Evolutionary conservation across 2,329 filamentous ascomycete genomes (phyloP).

Genomic region (Stemphylium lycopersici): DNA sequence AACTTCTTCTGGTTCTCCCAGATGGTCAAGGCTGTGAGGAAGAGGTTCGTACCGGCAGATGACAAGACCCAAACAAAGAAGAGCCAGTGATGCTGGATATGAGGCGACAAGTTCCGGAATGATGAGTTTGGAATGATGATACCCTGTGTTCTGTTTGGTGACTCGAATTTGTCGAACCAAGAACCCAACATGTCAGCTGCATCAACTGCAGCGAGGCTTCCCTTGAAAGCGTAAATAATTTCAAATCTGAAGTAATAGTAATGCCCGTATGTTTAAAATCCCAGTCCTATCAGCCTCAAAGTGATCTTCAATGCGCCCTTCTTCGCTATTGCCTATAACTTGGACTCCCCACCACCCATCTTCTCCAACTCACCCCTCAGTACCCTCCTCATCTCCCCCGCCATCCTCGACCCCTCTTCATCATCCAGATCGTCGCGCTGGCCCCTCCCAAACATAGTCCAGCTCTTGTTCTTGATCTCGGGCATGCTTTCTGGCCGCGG

Average conservation of each 20-base stretch:
- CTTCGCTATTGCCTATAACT: not conserved
- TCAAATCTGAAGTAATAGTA: not conserved
- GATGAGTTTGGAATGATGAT: conserved; percentile 1
- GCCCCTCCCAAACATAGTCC: conserved; percentile 83
- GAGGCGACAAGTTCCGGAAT: too few species aligned
- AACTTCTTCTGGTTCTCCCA: conserved; percentile 86
- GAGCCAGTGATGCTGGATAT: conserved; percentile 13
- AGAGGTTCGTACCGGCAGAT: conserved; percentile 66
- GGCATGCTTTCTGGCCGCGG: conserved; percentile 68
- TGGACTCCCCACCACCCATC: conserved; percentile 16
- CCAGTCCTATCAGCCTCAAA: not conserved
- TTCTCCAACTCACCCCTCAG: conserved; percentile 47
- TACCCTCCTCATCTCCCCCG: conserved; percentile 55
- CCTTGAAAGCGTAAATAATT: not conserved
- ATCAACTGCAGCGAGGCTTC: too few species aligned
- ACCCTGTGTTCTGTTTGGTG: conserved; percentile 2
- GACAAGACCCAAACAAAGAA: conserved; percentile 26
- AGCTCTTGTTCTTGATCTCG: conserved; percentile 66
- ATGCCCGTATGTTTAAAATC: not conserved
- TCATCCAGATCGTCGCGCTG: conserved; percentile 76
- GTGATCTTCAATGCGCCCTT: too few species aligned
- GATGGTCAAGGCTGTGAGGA: conserved; percentile 82
- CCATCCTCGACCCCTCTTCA: conserved; percentile 69
- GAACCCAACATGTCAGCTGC: too few species aligned
- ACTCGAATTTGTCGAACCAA: not conserved